A percentile compares a stretch with the other conserved stretches of the same genome.
Conservation (phyloP, 768 basidiomycete genomes). For the Boletus edulis region DNA sequence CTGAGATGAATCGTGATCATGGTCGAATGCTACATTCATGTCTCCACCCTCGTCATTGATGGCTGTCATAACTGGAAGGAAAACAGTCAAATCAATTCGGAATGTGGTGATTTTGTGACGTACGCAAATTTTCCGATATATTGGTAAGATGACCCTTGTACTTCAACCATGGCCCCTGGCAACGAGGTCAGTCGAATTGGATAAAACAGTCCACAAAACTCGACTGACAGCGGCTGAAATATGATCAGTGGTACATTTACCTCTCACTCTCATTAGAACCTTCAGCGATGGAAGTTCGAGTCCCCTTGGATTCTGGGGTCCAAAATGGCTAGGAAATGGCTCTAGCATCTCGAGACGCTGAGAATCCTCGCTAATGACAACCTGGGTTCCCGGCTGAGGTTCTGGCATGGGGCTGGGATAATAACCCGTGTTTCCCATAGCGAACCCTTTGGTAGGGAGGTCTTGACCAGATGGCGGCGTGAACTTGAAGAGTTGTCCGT, state of each 20-base stretch:
- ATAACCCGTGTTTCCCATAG: slow-evolving; percentile 66
- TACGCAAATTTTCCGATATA: slow-evolving; percentile 92
- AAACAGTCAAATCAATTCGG: slow-evolving; percentile 1
- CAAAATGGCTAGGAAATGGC: slow-evolving; percentile 82
- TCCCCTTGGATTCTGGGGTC: slow-evolving; percentile 43
- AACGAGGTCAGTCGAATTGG: slow-evolving; percentile 3
- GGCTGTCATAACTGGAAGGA: slow-evolving; percentile 78
- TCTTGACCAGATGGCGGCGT: slow-evolving; percentile 79
- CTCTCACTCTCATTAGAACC: slow-evolving; percentile 86
- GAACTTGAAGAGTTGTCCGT: slow-evolving; percentile 83
- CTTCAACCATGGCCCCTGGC: slow-evolving; percentile 94
- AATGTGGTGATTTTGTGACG: slow-evolving; percentile 30
- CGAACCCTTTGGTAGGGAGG: slow-evolving; percentile 81
- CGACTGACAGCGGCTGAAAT: slow-evolving; percentile 89
- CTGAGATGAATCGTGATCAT: slow-evolving; percentile 45
- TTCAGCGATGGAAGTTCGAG: slow-evolving; percentile 80
- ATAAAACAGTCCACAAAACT: background rate
- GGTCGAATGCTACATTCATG: slow-evolving; percentile 89
- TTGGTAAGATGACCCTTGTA: slow-evolving; percentile 97
- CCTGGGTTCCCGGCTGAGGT: slow-evolving; percentile 72
- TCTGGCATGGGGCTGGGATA: slow-evolving; percentile 74
- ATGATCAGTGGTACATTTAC: slow-evolving; percentile 99
- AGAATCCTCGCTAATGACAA: slow-evolving; percentile 76
- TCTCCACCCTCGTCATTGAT: slow-evolving; percentile 94
- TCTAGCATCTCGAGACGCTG: slow-evolving; percentile 84